A percentile compares a stretch with the other conserved stretches of the same genome.
These are phyloP conservation scores for Verticillium klebahnii DNA, from an alignment of 2,329 filamentous ascomycete genomes.

Conservation along the genomic window DNA sequence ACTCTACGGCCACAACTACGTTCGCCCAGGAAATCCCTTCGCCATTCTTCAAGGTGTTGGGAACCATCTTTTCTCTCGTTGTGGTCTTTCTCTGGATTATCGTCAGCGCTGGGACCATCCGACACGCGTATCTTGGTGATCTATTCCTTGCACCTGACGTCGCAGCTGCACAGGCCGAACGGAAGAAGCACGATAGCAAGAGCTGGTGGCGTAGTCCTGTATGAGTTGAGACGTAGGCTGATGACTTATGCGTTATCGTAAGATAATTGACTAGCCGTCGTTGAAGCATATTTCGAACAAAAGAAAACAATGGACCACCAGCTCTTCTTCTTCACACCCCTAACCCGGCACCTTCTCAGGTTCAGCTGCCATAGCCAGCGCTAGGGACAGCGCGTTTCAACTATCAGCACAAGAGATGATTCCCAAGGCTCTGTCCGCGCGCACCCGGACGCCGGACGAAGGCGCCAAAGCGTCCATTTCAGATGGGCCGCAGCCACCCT, in stretches of 20 bases:
- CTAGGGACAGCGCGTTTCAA: neutral
- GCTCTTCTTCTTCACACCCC: neutral
- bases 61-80: slow-evolving; percentile 33
- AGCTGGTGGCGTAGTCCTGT: neutral
- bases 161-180: neutral
- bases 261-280: too few relatives aligned
- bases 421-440: neutral
- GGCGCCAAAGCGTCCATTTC: neutral
- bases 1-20: slow-evolving; percentile 33
- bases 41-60: slow-evolving; percentile 35
- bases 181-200: neutral
- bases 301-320: neutral
- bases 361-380: neutral
- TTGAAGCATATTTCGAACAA: neutral
- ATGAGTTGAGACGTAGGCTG: neutral
- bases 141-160: slow-evolving; percentile 35
- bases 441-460: neutral
- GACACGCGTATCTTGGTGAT: slow-evolving; percentile 31
- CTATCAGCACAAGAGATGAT: neutral
- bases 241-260: too few relatives aligned
- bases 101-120: slow-evolving; percentile 32
- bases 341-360: neutral
- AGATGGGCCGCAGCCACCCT: neutral
- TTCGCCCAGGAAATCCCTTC: slow-evolving; percentile 36
- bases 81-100: slow-evolving; percentile 38